These are phyloP conservation scores for Aleurites moluccanus DNA, from an alignment of 441 rosid genomes.

Conservation along the genomic window DNA sequence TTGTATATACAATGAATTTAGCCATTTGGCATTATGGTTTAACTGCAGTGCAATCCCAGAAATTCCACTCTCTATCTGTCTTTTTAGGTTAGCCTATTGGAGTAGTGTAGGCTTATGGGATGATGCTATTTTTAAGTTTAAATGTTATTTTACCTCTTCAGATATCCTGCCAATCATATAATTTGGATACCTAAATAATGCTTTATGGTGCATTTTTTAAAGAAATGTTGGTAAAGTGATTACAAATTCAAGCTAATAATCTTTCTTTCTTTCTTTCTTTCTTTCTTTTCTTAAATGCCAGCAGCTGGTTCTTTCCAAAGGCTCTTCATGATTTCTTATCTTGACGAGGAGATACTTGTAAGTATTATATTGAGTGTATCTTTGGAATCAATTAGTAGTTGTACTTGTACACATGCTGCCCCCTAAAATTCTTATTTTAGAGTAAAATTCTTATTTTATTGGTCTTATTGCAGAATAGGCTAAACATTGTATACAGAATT, in stretches of 20 bases:
- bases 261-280: conserved; percentile 3
- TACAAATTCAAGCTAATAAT: conserved; percentile 17
- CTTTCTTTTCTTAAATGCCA: conserved; percentile 24
- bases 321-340: conserved; percentile 90
- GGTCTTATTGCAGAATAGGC: background rate
- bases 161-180: too few species aligned
- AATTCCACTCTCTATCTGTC: background rate
- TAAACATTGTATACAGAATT: background rate
- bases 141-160: background rate
- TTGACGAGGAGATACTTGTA: conserved; percentile 94
- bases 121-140: background rate
- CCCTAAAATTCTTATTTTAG: too few species aligned
- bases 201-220: background rate
- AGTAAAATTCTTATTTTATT: background rate
- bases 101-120: background rate
- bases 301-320: conserved; percentile 83
- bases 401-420: background rate
- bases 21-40: background rate
- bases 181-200: background rate
- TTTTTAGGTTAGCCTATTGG: background rate
- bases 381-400: background rate
- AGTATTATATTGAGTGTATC: conserved; percentile 32
- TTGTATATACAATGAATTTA: background rate
- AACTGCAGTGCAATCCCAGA: background rate
- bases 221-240: conserved; percentile 1